A percentile compares a stretch with the other conserved stretches of the same genome.
Evolutionary conservation across 2,329 filamentous ascomycete species (phyloP).

Genomic region (Coniochaeta sp.): DNA sequence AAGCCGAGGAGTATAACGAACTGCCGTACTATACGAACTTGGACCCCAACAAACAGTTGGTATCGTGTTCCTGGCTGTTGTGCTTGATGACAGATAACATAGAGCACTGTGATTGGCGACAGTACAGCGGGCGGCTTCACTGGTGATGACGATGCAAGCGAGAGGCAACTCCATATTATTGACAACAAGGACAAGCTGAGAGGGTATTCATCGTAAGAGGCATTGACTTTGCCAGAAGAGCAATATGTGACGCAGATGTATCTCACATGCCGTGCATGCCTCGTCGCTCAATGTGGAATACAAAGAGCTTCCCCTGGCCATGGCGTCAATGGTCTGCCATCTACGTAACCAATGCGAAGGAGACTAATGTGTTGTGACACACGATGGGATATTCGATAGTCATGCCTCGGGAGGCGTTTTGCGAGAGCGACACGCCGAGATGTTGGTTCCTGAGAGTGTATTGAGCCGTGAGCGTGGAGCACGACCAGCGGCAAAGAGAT

Average conservation of each 20-base stretch:
- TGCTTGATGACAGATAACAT: not conserved
- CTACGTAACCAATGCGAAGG: not conserved
- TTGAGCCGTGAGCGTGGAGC: not conserved
- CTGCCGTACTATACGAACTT: not conserved
- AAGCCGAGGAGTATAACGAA: not conserved
- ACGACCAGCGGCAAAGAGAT: not conserved
- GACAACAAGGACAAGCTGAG: not conserved
- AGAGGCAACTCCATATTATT: not conserved
- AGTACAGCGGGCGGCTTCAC: not conserved
- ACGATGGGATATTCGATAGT: not conserved
- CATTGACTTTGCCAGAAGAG: not conserved
- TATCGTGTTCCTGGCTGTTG: not conserved
- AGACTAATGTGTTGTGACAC: not conserved
- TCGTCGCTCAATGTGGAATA: not conserved
- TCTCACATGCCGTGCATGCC: not conserved
- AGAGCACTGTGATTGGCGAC: not conserved
- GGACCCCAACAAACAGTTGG: not conserved
- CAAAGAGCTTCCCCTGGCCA: not conserved
- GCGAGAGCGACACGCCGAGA: not conserved
- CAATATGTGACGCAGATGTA: not conserved
- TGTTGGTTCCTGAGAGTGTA: not conserved
- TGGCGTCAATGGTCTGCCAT: not conserved
- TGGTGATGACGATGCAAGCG: not conserved
- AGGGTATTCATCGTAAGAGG: not conserved
- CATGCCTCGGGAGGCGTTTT: not conserved